Evolutionary conservation across 805 yeast genomes (phyloP).

Genomic region (Kuraishia capsulata): DNA sequence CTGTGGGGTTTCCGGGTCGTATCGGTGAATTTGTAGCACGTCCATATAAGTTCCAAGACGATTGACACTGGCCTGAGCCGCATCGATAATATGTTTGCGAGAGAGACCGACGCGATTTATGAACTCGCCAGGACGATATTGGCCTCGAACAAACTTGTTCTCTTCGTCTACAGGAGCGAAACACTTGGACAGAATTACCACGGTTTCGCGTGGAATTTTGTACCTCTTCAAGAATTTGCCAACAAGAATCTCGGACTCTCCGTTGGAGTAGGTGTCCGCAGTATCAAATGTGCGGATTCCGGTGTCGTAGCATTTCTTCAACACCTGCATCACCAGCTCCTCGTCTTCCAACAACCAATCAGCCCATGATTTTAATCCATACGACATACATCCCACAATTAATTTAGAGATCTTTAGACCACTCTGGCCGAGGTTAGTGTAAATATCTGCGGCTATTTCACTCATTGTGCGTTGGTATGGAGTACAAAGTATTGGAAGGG

Average conservation of each 20-base stretch:
- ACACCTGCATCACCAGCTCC: slow-evolving; percentile 28
- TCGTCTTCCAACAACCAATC: slow-evolving; percentile 42
- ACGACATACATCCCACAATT: slow-evolving; percentile 48
- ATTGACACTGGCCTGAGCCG: slow-evolving; percentile 28
- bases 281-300: slow-evolving; percentile 44
- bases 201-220: slow-evolving; percentile 41
- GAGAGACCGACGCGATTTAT: slow-evolving; percentile 32
- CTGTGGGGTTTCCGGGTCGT: slow-evolving; percentile 37
- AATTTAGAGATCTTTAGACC: slow-evolving; percentile 41
- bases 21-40: slow-evolving; percentile 48
- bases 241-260: slow-evolving; percentile 36
- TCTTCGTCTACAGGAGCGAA: slow-evolving; percentile 15
- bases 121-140: slow-evolving; percentile 11
- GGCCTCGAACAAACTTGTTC: background rate
- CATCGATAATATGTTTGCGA: slow-evolving; percentile 38
- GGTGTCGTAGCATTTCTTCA: slow-evolving; percentile 37
- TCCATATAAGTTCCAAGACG: slow-evolving; percentile 46
- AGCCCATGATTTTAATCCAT: slow-evolving; percentile 34
- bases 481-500: no score
- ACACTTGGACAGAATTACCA: slow-evolving; percentile 47
- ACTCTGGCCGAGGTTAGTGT: slow-evolving; percentile 26
- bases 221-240: slow-evolving; percentile 44
- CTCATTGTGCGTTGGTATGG: no score
- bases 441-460: slow-evolving; percentile 1
- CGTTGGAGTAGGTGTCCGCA: slow-evolving; percentile 38